Conservation (phyloP, 2,329 filamentous ascomycete species). For the Exserohilum turcica region DNA sequence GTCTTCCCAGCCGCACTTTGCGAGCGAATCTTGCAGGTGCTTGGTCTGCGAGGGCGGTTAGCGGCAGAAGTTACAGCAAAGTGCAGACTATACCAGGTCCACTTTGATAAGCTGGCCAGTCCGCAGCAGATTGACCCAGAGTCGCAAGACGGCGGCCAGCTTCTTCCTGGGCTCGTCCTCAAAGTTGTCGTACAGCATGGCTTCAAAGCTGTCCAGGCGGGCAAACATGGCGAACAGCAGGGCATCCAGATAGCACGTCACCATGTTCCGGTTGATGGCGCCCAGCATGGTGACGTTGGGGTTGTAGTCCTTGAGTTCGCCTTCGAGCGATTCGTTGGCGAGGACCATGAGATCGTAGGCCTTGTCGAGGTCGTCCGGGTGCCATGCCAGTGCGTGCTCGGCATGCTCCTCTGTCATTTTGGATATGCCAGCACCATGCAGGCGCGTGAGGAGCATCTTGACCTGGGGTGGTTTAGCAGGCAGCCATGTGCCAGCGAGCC, state of each 20-base stretch:
- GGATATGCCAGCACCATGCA: constrained; percentile 60
- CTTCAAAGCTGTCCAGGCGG: constrained; percentile 86
- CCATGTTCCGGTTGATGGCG: constrained; percentile 80
- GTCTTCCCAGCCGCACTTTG: constrained; percentile 86
- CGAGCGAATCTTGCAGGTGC: constrained; percentile 79
- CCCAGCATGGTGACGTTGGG: constrained; percentile 75
- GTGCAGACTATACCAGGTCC: constrained; percentile 68
- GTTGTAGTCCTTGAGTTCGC: constrained; percentile 76
- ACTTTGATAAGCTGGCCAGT: constrained; percentile 82
- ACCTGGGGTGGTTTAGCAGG: constrained; percentile 47
- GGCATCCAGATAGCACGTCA: constrained; percentile 94
- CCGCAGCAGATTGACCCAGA: constrained; percentile 93
- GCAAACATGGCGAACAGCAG: constrained; percentile 96
- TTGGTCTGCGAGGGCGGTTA: constrained; percentile 64
- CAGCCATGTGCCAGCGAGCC: not conserved
- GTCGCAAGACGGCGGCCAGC: constrained; percentile 75
- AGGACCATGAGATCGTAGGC: constrained; percentile 78
- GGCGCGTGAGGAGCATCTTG: constrained; percentile 58
- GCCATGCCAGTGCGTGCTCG: constrained; percentile 66
- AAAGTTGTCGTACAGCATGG: constrained; percentile 82
- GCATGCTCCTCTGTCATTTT: constrained; percentile 66
- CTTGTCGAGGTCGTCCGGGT: constrained; percentile 71
- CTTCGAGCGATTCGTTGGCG: constrained; percentile 79
- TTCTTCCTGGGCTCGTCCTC: constrained; percentile 73
- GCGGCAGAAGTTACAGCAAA: not conserved